Evolutionary conservation across 2,329 filamentous ascomycete genomes (phyloP).

Genomic region (Didymella lethalis): DNA sequence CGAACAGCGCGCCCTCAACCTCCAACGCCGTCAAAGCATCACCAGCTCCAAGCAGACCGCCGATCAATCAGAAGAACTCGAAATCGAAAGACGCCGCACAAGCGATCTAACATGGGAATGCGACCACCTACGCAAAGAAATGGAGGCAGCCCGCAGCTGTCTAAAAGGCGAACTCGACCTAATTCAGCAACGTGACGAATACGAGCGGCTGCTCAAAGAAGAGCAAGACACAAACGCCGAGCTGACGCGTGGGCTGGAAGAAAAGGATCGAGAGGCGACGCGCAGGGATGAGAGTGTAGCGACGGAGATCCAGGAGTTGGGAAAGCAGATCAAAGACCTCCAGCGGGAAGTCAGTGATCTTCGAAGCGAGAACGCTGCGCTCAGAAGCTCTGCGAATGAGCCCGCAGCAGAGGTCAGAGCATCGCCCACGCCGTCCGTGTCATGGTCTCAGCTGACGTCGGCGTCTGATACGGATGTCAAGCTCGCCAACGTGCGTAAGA

Average conservation of each 20-base stretch:
- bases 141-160: not conserved
- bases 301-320: not conserved
- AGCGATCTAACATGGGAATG: not conserved
- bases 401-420: not conserved
- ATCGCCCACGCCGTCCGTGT: constrained; percentile 1
- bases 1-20: not conserved
- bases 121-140: not conserved
- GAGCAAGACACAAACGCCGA: not conserved
- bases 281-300: not conserved
- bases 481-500: constrained; percentile 33
- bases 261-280: not conserved
- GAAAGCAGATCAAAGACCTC: not conserved
- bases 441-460: constrained; percentile 4
- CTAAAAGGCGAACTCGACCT: not conserved
- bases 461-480: constrained; percentile 12
- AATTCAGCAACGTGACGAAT: constrained; percentile 1
- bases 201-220: not conserved
- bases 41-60: not conserved
- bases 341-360: not conserved
- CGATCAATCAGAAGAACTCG: not conserved
- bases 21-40: not conserved
- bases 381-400: not conserved
- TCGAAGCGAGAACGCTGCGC: not conserved
- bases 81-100: not conserved
- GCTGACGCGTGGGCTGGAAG: not conserved